phyloP scores from a whole-genome alignment of 345 rosid species.

The Moricandia arvensis region DNA sequence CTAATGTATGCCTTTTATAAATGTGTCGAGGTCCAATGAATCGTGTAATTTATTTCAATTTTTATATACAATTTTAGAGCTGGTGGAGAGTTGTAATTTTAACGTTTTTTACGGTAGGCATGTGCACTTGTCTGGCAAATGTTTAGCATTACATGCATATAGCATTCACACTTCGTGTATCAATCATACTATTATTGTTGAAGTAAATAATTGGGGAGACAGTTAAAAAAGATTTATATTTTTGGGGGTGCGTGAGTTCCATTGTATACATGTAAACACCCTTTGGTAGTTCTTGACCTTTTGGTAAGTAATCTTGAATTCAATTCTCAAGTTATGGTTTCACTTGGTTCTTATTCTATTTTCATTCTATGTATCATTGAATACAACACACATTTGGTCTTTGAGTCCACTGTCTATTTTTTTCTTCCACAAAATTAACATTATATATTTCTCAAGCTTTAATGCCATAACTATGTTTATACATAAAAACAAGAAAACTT shows the following conservation, averaged over 20 bases:
- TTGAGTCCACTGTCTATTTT: not conserved
- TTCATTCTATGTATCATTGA: not conserved
- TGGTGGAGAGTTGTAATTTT: conserved; percentile 16
- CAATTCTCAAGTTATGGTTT: not conserved
- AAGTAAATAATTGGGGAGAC: not conserved
- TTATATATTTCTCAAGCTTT: not conserved
- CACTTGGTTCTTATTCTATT: not conserved
- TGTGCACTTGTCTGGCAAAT: conserved; percentile 33
- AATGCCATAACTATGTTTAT: too few relatives aligned
- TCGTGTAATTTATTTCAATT: not conserved
- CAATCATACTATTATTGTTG: not conserved
- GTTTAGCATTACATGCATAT: conserved; percentile 13
- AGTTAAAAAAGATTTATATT: not conserved
- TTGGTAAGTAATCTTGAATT: not conserved
- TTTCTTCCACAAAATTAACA: not conserved
- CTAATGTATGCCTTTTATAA: not conserved
- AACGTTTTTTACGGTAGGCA: conserved; percentile 16
- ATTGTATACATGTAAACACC: not conserved
- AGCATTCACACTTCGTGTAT: not conserved
- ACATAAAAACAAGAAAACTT: not conserved
- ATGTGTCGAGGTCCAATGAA: conserved; percentile 25
- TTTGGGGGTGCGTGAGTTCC: not conserved
- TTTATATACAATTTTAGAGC: conserved; percentile 16
- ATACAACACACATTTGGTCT: not conserved
- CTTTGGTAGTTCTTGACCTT: not conserved